Evolutionary conservation across 176 grass and related monocot genomes (phyloP), one percentile per base, ranked within the genome.

Genomic region (Phoenix roebelenii): DNA sequence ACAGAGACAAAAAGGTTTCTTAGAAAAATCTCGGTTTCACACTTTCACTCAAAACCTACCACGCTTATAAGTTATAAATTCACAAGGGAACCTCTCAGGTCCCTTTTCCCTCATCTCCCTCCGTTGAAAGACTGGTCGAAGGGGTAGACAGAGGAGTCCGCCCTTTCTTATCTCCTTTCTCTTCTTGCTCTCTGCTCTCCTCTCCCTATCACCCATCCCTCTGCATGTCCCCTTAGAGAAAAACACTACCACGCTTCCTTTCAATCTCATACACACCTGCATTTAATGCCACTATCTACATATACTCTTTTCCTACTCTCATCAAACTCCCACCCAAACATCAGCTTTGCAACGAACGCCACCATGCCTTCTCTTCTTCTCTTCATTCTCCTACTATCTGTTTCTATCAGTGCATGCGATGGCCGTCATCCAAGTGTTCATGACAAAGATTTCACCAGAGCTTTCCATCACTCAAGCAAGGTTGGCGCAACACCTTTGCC

Each of bases 1-100:
- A 60, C 63, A 67, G 44, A 69, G 69, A 52, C 24, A 17, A n/a
- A 23, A 65, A 77, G 52, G 55, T 75, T 57, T 58, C 51, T 81
- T 50, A 25, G 29, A 63, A 77, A 67, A 68, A 78, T 71, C 65
- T 79, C 50, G 49, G 77, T 29, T 20, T 20, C 20, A 20, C 20
- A 20, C 20, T 23, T 77, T 64, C 39, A 80, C 54, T 68, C 62
- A 68, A 57, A 24, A 65, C 70, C 72, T 73, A 29, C 16, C 69
- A 15, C 74, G 52, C 67, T 64, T 39, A 12, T 4, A 26, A 3
- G 4, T 26, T 74, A 92, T 83, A 87, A 81, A 92, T 62, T 67
- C 49, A 78, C 73, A 87, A 78, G 50, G 49, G 22, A 26, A 65
- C 5, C 25, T 59, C 73, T 48, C 25, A 49, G 25, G 32, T 15